Percentiles rank a stretch among this genome's conserved stretches.
Conservation (phyloP, 805 yeast species). For the Wickerhamiella kurtzmanii region DNA sequence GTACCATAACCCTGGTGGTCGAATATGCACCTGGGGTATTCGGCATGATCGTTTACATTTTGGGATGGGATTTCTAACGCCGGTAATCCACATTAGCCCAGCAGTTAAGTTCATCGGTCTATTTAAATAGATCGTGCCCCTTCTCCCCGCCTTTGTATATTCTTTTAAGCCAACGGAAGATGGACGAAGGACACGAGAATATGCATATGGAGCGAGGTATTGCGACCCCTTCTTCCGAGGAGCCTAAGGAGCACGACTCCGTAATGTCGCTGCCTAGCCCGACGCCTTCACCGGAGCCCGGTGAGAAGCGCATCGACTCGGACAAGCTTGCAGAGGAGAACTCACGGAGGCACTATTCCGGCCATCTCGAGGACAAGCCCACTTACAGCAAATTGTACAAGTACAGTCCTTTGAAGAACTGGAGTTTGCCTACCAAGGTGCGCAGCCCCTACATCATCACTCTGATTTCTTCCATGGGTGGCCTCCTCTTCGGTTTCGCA, state of each 20-base stretch:
- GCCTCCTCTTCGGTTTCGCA: slow-evolving; percentile 66
- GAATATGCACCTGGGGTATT: too few species aligned
- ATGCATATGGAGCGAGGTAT: neutral
- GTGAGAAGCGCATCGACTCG: neutral
- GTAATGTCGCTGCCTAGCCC: neutral
- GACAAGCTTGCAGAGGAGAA: neutral
- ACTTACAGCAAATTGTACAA: neutral
- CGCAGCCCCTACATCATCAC: slow-evolving; percentile 44
- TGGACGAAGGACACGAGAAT: too few species aligned
- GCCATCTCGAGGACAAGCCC: neutral
- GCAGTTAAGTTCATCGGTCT: too few species aligned
- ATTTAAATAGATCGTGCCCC: too few species aligned
- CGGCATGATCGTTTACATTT: too few species aligned
- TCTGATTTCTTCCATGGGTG: slow-evolving; percentile 50
- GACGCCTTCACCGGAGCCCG: neutral
- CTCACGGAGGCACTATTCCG: neutral
- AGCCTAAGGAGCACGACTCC: neutral
- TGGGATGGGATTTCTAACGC: too few species aligned
- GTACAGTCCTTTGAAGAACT: neutral
- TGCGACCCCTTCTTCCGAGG: neutral
- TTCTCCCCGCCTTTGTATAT: too few species aligned
- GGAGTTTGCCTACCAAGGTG: neutral
- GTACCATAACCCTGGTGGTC: too few species aligned
- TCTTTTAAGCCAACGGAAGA: too few species aligned
- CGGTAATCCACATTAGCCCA: too few species aligned